Conservation (phyloP, 108 stramenopile species). For the Fragilariopsis cylindrus region DNA sequence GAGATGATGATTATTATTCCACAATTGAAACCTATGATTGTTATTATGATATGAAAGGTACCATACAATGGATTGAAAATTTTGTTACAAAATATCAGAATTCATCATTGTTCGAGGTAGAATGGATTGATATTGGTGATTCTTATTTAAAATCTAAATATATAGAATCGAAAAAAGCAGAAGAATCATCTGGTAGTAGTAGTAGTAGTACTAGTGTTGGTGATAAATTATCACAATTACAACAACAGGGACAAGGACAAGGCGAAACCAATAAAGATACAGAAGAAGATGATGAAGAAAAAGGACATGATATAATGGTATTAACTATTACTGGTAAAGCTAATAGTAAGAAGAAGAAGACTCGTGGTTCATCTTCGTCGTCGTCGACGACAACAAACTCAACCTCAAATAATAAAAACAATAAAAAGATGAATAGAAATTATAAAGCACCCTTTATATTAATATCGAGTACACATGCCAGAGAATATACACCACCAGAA, state of each 20-base stretch:
- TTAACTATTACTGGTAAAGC: slow-evolving; percentile 40
- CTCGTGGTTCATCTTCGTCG: neutral
- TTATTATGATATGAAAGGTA: slow-evolving; percentile 23
- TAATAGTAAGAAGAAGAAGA: neutral
- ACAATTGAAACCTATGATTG: neutral
- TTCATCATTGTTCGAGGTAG: neutral
- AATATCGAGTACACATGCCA: slow-evolving; percentile 45
- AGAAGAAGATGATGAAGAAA: neutral
- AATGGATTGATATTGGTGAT: slow-evolving; percentile 40
- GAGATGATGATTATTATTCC: too few species aligned
- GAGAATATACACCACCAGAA: slow-evolving; percentile 62
- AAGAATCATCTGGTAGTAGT: too few species aligned
- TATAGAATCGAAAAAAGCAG: neutral
- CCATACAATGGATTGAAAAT: slow-evolving; percentile 9
- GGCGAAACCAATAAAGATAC: neutral
- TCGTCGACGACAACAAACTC: neutral
- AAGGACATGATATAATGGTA: slow-evolving; percentile 45
- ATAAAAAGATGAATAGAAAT: neutral
- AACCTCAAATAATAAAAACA: neutral
- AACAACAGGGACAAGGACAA: too few species aligned
- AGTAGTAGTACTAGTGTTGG: too few species aligned
- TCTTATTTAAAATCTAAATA: slow-evolving; percentile 27
- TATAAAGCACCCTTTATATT: slow-evolving; percentile 18
- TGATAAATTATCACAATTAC: too few species aligned
- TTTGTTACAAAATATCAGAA: neutral